Evolutionary conservation across 306 rosid genomes (phyloP).

Genomic region (Sindora glabra): DNA sequence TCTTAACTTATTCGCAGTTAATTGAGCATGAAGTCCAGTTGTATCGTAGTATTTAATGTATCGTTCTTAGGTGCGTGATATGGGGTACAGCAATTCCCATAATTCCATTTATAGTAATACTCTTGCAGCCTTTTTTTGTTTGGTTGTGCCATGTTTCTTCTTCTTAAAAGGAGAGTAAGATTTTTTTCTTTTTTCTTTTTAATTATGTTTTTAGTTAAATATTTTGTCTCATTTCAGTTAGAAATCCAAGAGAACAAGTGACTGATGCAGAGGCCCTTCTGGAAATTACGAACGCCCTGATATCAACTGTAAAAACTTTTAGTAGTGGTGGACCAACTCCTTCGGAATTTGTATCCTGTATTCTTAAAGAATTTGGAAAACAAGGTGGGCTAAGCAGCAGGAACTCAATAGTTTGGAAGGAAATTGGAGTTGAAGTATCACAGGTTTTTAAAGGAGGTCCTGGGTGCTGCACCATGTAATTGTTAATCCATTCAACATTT

Average conservation of each 20-base stretch:
- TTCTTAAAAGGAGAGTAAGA: neutral
- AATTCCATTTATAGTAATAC: neutral
- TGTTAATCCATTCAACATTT: too few relatives aligned
- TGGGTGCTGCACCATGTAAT: conserved; percentile 37
- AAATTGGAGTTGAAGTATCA: conserved; percentile 32
- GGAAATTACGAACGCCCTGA: conserved; percentile 30
- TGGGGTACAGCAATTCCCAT: too few relatives aligned
- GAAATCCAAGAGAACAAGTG: conserved; percentile 42
- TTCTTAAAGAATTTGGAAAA: conserved; percentile 25
- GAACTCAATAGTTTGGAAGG: conserved; percentile 34
- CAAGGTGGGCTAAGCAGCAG: conserved; percentile 7
- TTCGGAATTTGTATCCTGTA: conserved; percentile 21
- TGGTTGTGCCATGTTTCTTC: neutral
- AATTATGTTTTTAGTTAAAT: neutral
- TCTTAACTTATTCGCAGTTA: too few relatives aligned
- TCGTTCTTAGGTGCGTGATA: too few relatives aligned
- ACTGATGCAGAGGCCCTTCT: conserved; percentile 40
- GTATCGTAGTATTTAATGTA: too few relatives aligned
- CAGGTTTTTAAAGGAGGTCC: conserved; percentile 12
- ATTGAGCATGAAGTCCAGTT: too few relatives aligned
- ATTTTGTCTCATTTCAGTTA: conserved; percentile 15
- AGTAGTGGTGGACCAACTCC: conserved; percentile 23
- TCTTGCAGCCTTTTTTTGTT: neutral
- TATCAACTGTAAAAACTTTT: conserved; percentile 13
- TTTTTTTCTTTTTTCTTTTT: neutral